Evolutionary conservation across 805 yeast species (phyloP), one percentile per base, ranked within the genome.

Genomic region (Starmerella sp.): DNA sequence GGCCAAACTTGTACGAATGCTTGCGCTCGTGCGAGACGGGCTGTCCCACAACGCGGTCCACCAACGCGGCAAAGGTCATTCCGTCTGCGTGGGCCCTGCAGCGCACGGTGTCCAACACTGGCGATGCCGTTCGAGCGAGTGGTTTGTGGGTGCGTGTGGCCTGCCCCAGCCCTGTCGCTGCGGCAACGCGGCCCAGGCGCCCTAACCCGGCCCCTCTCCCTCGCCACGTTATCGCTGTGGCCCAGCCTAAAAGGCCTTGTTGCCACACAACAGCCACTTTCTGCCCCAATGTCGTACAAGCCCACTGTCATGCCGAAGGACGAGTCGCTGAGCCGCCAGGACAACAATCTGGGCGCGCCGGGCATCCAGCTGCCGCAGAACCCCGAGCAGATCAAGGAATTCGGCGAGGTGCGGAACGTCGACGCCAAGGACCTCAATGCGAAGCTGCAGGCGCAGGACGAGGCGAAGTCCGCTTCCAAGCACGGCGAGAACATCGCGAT

Each of bases 11-110:
- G 65, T 87, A 90, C 57, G 78, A 75, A 48, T 75, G 68, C 69
- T 88, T 87, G 64, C 86, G 78, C 43, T 75, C 65, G 62, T 83
- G 83, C 7, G 85, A 78, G 11, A 73, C 75, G 0, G 95, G 95
- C 67, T 86, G 93, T 6, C 90, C 87, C 47, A 80, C 71, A 22
- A 86, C 65, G 62, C 79, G 83, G 63, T 78, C 75, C 55, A 84
- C 30, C 15, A 69, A 46, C 6, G 48, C 32, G 3, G 54, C 34
- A 17, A 57, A 45, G 15, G 51, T 28, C 65, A 62, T 62, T 13
- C 13, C 22, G 22, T 22, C 22, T 22, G 22, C 22, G 22, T 22
- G 22, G 13, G 32, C 31, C 13, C 28, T 6, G 45, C 30, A 9
- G 30, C 7, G 11, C 28, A 6, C n/a, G 6, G 8, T 39, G 28